Percentiles rank a stretch among this genome's conserved stretches.
Evolutionary conservation across 768 basidiomycete genomes (phyloP).

Genomic region (Amanita pseudoporphyria): DNA sequence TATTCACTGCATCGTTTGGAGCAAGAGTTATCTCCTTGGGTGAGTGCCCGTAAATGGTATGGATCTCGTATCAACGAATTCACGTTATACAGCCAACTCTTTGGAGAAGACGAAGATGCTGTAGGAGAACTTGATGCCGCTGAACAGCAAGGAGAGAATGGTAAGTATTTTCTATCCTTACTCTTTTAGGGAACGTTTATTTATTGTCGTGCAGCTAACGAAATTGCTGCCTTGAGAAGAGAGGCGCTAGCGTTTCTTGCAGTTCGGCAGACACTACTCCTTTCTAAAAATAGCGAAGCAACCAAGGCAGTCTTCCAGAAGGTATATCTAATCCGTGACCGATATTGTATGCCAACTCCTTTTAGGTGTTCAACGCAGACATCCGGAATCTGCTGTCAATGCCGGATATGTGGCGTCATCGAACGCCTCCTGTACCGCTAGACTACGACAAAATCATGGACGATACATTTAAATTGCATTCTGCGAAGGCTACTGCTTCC

Average conservation of each 20-base stretch:
- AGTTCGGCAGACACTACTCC: constrained; percentile 65
- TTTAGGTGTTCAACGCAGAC: constrained; percentile 80
- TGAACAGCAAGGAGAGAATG: constrained; percentile 88
- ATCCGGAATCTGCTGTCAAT: constrained; percentile 85
- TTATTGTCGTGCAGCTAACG: constrained; percentile 47
- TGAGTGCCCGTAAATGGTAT: constrained; percentile 25
- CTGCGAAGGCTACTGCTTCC: constrained; percentile 15
- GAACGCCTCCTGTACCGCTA: constrained; percentile 79
- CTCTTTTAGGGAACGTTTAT: not conserved
- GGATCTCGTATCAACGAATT: not conserved
- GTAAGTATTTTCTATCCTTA: constrained; percentile 28
- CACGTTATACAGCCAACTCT: constrained; percentile 59
- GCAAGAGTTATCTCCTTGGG: constrained; percentile 94
- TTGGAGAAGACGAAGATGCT: constrained; percentile 88
- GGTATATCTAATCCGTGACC: constrained; percentile 28
- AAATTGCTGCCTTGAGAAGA: constrained; percentile 82
- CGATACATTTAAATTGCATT: constrained; percentile 43
- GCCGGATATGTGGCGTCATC: constrained; percentile 94
- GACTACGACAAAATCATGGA: constrained; percentile 69
- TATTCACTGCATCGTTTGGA: constrained; percentile 99
- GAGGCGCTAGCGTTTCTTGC: constrained; percentile 82
- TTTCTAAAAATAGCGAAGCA: constrained; percentile 28
- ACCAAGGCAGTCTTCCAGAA: constrained; percentile 78
- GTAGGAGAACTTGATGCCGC: constrained; percentile 83
- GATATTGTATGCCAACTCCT: not conserved